Evolutionary conservation across 768 basidiomycete genomes (phyloP), one percentile per base, ranked within the genome.

Genomic region (Mycena belliarum): DNA sequence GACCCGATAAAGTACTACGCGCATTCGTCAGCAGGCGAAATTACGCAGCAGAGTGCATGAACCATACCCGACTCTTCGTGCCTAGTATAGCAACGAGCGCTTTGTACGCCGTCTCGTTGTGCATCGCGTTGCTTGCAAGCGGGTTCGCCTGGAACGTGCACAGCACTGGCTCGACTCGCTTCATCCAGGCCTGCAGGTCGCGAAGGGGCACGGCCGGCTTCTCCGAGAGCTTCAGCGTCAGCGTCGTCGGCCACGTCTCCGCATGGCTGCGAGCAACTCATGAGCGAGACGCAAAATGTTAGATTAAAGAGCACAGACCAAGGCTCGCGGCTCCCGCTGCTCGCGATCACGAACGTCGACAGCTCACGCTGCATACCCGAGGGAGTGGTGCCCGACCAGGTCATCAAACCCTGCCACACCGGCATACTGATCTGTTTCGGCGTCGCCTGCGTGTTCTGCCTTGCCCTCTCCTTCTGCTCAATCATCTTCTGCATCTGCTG

Each of bases 101-200:
- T 14, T 66, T 69, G 66, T 78, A 82, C 58, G 73, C 73, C 33
- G 69, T 64, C 18, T 82, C 76, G 61, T 86, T 85, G 52, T 82
- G 78, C 5, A 71, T 54, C 20, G 63, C 65, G 42, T 64, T 69
- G 21, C 66, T 59, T 9, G 58, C 49, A 14, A 64, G 60, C 2
- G 76, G 66, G 50, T 70, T 66, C 14, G 68, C 55, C 35, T 25
- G 65, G 57, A 86, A 78, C 6, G 72, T 72, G 55, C 81, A 79
- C 11, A 84, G 37, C 1, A 66, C 72, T 29, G 76, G 72, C 32
- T 75, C 69, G 50, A 75, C 68, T 7, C 71, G 73, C 46, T 69
- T 76, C 32, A 84, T 68, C 86, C 86, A 88, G 2, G 59, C 47
- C 38, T 73, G 72, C 12, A 88, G 67, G 10, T 81, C 78, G 1